Base-by-base conservation (phyloP, 1,139 yeast species). In the Wickerhamomyces sp. region DNA sequence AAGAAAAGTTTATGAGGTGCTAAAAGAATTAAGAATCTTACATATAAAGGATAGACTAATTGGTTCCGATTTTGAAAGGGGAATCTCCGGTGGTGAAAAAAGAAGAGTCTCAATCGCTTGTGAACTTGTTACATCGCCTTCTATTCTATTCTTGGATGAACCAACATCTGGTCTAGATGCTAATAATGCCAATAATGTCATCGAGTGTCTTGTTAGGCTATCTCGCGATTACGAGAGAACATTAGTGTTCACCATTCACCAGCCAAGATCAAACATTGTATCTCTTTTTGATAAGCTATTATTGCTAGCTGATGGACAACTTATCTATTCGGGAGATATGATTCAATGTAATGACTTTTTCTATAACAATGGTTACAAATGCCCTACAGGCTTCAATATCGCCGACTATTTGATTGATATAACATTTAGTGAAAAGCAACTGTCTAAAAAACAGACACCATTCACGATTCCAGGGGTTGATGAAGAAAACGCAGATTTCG, bases 81-180 rank as follows among this genome's bases (percentile, higher is more conserved):
- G 98, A 1, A 88, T 92, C 27, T 87, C 96, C 17, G 98, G 98
- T 20, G 96, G 96, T 54, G 96, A 87, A 56, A 86, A 86, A 58
- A 72, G 95, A 60, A 72, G 96, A 59, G 95, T 86, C 16, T 86
- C 94, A 0, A 87, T 87, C 59, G 95, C 95, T 4, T 86, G 95
- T 64, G 96, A 87, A 56, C 66, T 87, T 45, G 95, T 87, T 3
- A 87, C 95, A 0, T 82, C 90, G 2, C 96, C 95, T 1, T 77
- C 90, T 0, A 78, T 87, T 32, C 62, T 87, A 38, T 85, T 86
- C 52, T 67, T 87, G 44, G 96, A 87, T 64, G 96, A 87, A 56
- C 96, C 96, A 25, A 92, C 98, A 1, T 87, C 97, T 0, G 98
- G 98, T 1, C 68, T 92, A 46, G 98, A 92, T 60, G 81, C 97